phyloP scores from a whole-genome alignment of 139 green algal species.

The Zygnema circumcarinatum region DNA sequence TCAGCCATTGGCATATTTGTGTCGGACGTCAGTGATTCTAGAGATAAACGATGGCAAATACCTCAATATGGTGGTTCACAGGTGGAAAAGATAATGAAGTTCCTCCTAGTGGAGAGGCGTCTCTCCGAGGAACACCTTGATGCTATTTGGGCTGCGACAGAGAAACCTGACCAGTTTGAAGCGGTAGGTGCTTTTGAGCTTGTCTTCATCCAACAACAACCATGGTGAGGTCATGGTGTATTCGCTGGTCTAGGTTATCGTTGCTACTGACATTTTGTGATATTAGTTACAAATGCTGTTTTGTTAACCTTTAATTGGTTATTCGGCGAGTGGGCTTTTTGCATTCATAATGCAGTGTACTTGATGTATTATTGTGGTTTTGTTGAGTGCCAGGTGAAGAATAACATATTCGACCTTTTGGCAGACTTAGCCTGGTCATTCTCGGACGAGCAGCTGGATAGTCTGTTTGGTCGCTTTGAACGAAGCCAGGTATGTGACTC shows the following conservation, averaged over 20 bases:
- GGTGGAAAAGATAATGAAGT: conserved; percentile 67
- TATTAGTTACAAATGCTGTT: too few species aligned
- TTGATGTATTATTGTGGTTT: background rate
- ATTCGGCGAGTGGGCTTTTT: too few species aligned
- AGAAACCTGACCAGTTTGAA: conserved; percentile 86
- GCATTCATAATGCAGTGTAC: too few species aligned
- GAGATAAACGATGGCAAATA: too few species aligned
- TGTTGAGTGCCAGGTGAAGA: conserved; percentile 49
- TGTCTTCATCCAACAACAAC: too few species aligned
- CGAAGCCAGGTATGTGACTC: conserved; percentile 36
- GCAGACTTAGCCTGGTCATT: conserved; percentile 72
- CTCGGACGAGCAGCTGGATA: conserved; percentile 61
- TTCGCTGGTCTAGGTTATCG: too few species aligned
- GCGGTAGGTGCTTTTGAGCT: conserved; percentile 79
- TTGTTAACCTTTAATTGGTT: too few species aligned
- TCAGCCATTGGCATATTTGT: too few species aligned
- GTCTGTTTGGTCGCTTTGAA: conserved; percentile 63
- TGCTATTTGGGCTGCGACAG: conserved; percentile 80
- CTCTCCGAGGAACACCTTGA: conserved; percentile 76
- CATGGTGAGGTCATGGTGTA: too few species aligned
- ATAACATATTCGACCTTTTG: conserved; percentile 81
- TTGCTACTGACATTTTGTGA: too few species aligned
- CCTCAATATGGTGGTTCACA: background rate
- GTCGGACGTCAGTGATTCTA: too few species aligned
- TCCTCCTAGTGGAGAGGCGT: conserved; percentile 45